These are phyloP conservation scores for Mycocentrospora acerina DNA, from an alignment of 2,329 filamentous ascomycete species.

Conservation along the genomic window DNA sequence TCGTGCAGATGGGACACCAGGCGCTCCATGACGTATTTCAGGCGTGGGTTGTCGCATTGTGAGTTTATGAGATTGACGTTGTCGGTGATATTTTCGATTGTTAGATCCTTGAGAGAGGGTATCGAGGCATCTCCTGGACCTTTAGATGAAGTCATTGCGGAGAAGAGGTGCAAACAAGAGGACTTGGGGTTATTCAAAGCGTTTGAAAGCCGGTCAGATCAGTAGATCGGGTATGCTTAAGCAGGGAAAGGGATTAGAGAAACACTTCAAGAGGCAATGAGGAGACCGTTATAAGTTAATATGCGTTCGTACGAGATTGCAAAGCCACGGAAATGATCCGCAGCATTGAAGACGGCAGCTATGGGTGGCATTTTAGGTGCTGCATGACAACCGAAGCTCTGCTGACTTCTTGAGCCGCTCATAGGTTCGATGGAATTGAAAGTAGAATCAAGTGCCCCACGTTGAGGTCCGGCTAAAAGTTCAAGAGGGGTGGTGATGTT, in stretches of 20 bases:
- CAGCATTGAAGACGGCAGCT: neutral
- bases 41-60: conserved; percentile 62
- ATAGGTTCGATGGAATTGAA: neutral
- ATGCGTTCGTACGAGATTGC: too few species aligned
- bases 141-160: neutral
- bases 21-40: conserved; percentile 71
- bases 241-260: too few species aligned
- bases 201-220: too few species aligned
- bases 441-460: neutral
- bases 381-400: neutral
- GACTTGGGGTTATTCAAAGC: too few species aligned
- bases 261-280: too few species aligned
- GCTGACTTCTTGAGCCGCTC: neutral
- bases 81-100: conserved; percentile 77
- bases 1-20: conserved; percentile 79
- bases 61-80: conserved; percentile 74
- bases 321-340: too few species aligned
- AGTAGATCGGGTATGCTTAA: too few species aligned
- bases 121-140: conserved; percentile 17
- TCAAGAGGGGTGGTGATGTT: too few species aligned
- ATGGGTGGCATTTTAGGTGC: neutral
- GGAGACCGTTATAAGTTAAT: too few species aligned
- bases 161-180: too few species aligned
- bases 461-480: too few species aligned
- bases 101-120: conserved; percentile 67